Conservation (phyloP, 306 rosid species). For the Neltuma alba region DNA sequence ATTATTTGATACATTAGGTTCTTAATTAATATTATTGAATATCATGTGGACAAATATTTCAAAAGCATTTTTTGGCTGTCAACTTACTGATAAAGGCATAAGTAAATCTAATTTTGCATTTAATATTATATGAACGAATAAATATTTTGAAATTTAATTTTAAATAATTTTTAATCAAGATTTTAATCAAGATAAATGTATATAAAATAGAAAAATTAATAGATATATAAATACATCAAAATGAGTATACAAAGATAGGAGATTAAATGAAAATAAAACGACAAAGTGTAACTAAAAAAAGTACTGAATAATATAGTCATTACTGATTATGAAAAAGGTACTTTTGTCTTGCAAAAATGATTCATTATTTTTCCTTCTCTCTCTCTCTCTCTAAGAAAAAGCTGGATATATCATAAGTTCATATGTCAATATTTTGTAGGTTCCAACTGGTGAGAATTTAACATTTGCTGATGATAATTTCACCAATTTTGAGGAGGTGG, state of each 20-base stretch:
- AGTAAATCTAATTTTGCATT: neutral
- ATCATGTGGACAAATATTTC: neutral
- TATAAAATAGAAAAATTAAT: neutral
- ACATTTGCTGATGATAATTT: conserved; percentile 69
- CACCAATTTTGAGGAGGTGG: conserved; percentile 79
- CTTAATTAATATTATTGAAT: neutral
- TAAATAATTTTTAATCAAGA: neutral
- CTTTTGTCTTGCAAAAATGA: neutral
- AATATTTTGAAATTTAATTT: neutral
- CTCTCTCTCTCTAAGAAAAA: neutral
- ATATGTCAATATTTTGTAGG: conserved; percentile 53
- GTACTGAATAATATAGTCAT: too few relatives aligned
- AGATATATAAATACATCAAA: neutral
- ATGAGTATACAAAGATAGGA: neutral
- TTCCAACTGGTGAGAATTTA: conserved; percentile 85
- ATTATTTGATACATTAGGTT: neutral
- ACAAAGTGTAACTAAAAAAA: neutral
- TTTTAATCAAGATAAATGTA: neutral
- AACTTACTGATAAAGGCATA: neutral
- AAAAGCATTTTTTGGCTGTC: neutral
- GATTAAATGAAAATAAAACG: neutral
- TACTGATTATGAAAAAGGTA: neutral
- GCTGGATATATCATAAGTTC: neutral
- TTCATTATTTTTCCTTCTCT: neutral
- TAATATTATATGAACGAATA: neutral